Evolutionary conservation across 257 asterid species (phyloP).

Genomic region (Nicotiana otophora): DNA sequence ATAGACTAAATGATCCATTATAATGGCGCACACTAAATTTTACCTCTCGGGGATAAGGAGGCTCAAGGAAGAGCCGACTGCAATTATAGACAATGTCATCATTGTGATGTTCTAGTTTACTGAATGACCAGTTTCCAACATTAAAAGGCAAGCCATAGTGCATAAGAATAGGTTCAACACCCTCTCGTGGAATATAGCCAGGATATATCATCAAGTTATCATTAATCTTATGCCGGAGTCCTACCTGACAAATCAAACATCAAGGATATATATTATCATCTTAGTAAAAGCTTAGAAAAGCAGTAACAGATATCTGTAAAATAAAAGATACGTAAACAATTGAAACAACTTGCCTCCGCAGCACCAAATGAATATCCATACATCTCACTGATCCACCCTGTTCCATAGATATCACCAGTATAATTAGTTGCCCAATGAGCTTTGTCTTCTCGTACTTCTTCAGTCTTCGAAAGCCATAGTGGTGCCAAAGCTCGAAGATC

Average conservation of each 20-base stretch:
- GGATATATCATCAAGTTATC: slow-evolving; percentile 95
- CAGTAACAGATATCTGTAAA: background rate
- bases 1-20: slow-evolving; percentile 8
- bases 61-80: slow-evolving; percentile 86
- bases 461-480: slow-evolving; percentile 82
- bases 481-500: slow-evolving; percentile 96
- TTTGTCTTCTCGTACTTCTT: slow-evolving; percentile 84
- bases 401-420: slow-evolving; percentile 85
- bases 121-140: slow-evolving; percentile 93
- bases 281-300: background rate
- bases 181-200: slow-evolving; percentile 81
- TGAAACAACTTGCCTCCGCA: slow-evolving; percentile 56
- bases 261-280: slow-evolving; percentile 10
- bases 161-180: slow-evolving; percentile 90
- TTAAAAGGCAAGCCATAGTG: slow-evolving; percentile 91
- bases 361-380: slow-evolving; percentile 98
- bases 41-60: slow-evolving; percentile 98
- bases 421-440: slow-evolving; percentile 83
- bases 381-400: slow-evolving; percentile 99
- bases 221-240: slow-evolving; percentile 85
- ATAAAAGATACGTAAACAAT: background rate
- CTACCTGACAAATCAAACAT: slow-evolving; percentile 61
- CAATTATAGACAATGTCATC: slow-evolving; percentile 86
- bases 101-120: slow-evolving; percentile 77
- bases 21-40: slow-evolving; percentile 6